These are phyloP conservation scores for Juncus inflexus DNA, from an alignment of 176 grass and related monocot genomes.

Conservation along the genomic window DNA sequence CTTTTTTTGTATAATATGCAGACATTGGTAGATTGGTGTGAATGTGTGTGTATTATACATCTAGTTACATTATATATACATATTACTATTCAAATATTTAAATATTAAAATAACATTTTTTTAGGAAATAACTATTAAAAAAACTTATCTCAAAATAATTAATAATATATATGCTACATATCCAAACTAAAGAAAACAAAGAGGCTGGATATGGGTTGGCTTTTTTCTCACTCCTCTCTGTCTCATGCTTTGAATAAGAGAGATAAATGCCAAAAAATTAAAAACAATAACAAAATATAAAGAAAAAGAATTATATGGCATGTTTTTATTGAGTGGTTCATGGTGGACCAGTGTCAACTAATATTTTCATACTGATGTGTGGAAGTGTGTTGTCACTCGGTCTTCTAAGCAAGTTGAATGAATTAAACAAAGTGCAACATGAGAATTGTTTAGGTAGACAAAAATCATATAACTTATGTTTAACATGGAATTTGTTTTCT, in stretches of 20 bases:
- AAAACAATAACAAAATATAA: neutral
- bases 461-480: slow-evolving; percentile 19
- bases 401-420: slow-evolving; percentile 24
- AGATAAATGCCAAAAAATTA: neutral
- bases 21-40: no score
- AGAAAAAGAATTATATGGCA: neutral
- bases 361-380: neutral
- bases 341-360: no score
- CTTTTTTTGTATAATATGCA: no score
- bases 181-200: neutral
- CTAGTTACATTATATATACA: no score
- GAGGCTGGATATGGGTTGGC: neutral
- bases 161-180: no score
- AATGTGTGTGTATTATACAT: no score
- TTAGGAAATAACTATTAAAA: no score
- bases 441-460: slow-evolving; percentile 25
- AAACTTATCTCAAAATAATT: no score
- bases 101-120: no score
- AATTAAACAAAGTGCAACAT: slow-evolving; percentile 15
- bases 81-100: no score
- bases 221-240: neutral
- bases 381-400: slow-evolving; percentile 27
- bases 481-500: neutral
- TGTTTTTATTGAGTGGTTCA: neutral
- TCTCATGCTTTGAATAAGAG: no score